Evolutionary conservation across 768 basidiomycete genomes (phyloP).

Genomic region (Pleurotus ostreatus): DNA sequence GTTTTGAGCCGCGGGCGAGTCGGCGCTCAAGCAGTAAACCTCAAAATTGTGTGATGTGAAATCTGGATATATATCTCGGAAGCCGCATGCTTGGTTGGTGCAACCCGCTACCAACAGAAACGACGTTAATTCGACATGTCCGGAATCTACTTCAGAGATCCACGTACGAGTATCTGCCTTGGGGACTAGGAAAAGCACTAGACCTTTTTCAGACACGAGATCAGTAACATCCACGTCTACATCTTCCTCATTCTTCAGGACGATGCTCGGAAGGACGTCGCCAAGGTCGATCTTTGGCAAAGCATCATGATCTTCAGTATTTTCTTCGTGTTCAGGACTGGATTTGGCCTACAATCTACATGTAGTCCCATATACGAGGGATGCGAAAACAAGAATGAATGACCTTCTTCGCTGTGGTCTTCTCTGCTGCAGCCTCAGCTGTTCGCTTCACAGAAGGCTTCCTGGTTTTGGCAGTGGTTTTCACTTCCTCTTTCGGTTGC

Average conservation of each 20-base stretch:
- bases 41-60: conserved; percentile 66
- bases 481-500: not conserved
- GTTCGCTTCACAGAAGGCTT: not conserved
- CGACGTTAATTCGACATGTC: not conserved
- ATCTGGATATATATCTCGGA: conserved; percentile 77
- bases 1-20: conserved; percentile 65
- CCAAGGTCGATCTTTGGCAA: conserved; percentile 60
- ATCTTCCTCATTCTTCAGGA: conserved; percentile 80
- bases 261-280: conserved; percentile 67
- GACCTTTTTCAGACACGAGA: conserved; percentile 65
- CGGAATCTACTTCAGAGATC: not conserved
- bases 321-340: conserved; percentile 15
- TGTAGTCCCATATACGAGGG: not conserved
- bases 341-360: conserved; percentile 5
- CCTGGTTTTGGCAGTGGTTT: not conserved
- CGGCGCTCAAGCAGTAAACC: conserved; percentile 84
- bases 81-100: conserved; percentile 90
- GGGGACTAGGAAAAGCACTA: conserved; percentile 79
- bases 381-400: not conserved
- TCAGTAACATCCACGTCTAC: conserved; percentile 69
- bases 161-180: conserved; percentile 81
- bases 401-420: not conserved
- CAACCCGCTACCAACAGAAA: conserved; percentile 62
- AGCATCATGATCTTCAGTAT: conserved; percentile 20
- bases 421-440: not conserved